Base-by-base conservation (phyloP, 169 alveolate genomes). In the Babesia sp. region DNA sequence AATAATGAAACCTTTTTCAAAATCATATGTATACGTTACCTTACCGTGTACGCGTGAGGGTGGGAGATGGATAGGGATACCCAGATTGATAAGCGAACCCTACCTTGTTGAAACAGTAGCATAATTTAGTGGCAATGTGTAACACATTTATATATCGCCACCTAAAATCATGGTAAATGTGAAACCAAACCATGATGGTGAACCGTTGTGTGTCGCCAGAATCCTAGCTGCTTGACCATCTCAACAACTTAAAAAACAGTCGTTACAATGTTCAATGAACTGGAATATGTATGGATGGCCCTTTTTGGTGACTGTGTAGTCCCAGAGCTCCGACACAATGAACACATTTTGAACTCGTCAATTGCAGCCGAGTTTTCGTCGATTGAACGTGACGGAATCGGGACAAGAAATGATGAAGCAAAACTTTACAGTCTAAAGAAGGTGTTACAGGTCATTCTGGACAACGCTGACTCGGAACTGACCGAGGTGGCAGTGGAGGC, bases 231-330 rank as follows among this genome's bases (percentile, higher is more conserved):
- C 8, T 33, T 26, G 54, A 26, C 50, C 28, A 16, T 44, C 60
- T 33, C 33, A 7, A 11, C 8, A 16, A 58, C 7, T 9, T 58
- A 22, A 29, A 22, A 58, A 22, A 44, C 60, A 26, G 37, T 1
- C 18, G 37, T 28, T 0, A 39, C 45, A 31, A 75, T 75, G 85
- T 42, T 81, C 4, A 57, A 81, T 20, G 89, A 81, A 39, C 56
- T 81, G 29, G 68, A 51, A 20, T 81, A 81, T 53, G 85, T 71
- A 11, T 81, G 89, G 89, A 56, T 53, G 60, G 73, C 77, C 18
- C 58, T 81, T n/a, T 81, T 81, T 31, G 74, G 76, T 28, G 89
- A 81, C 33, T 79, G 80, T 33, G 55, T 42, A 18, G 26, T 68
- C n/a, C 58, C 78, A 5, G 87, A 81, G 39, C 48, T 64, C 53